Base-by-base conservation (phyloP, 495 filamentous ascomycete genomes). In the Sordaria brevicollis region DNA sequence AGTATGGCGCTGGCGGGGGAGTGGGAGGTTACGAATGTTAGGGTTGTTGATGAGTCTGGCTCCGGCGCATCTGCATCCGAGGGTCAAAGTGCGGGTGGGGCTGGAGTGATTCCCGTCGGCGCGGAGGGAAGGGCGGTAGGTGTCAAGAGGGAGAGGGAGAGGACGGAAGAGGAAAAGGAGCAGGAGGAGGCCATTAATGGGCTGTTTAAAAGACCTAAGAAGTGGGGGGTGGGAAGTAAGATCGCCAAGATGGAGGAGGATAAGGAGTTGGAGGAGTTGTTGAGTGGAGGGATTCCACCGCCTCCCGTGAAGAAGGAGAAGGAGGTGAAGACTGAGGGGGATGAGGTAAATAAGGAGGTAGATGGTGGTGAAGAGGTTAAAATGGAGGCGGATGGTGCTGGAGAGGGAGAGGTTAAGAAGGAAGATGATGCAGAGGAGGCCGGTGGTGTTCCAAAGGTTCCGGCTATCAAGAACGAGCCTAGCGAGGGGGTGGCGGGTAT, bases 1-100 rank as follows among this genome's bases (percentile, higher is more conserved):
- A 90, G 93, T 68, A 89, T 97, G 88, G 93, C 93, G 5, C 85
- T 97, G 83, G 89, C 89, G n/a, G 93, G 95, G 25, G 91, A 95
- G 62, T 99, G 95, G 95, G 86, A 91, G 74, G 90, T 89, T 7
- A 86, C 91, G 1, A 85, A 86, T 3, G 87, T 89, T 76, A 78
- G 81, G 70, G 75, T 83, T 17, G 74, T 85, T 33, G 21, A 76
- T 17, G 72, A 79, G 2, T 39, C 37, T 17, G 37, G n/a, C n/a
- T n/a, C 37, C 15, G 13, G 13, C 37, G 37, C 37, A 17, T 13
- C 37, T 11, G 43, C 43, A 29, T 9, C 43, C 9, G 21, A 9
- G 4, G 21, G 49, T 57, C 49, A 57, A 11, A 41, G 39, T 19
- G 39, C 39, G 1, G 39, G 39, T 41, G 39, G 39, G 8, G 39